Base-by-base conservation (phyloP, 345 rosid species). In the Boechera retrofracta region DNA sequence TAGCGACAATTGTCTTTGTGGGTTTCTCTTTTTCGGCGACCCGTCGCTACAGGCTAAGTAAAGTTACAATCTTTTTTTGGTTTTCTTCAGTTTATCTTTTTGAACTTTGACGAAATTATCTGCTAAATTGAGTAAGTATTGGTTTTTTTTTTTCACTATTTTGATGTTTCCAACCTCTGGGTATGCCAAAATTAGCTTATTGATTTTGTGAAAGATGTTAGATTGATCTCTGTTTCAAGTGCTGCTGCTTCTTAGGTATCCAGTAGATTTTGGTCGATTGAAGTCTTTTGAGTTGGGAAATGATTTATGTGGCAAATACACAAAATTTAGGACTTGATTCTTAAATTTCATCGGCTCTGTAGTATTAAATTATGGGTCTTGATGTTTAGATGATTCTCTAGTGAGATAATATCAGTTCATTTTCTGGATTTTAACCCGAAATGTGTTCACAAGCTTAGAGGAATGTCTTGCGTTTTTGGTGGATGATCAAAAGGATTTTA, bases 101-200 rank as follows among this genome's bases (percentile, higher is more conserved):
- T n/a, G 72, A 42, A 59, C 76, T 55, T 21, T 48, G 28, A 65
- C 51, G 55, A 60, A 52, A 36, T 67, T 41, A 32, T 38, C 61
- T 67, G 62, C 70, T 68, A n/a, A 58, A 63, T 48, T 63, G 59
- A 74, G 63, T 55, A 82, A 84, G 78, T 79, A 61, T 56, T 64
- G 70, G 33, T 16, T n/a, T 24, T 67, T 73, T 64, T 24, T 55
- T 64, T 24, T 55, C 36, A 58, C 42, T n/a, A 24, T 76, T 79
- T 45, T 33, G 15, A 74, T 56, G 72, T 47, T 49, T 49, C 31
- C 7, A 79, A 8, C 51, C 39, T 73, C 67, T 79, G 77, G 85
- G 73, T 73, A 10, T 61, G 58, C 32, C 60, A 48, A 67, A 41
- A 28, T 81, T 13, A 29, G 16, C 53, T 52, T 64, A 15, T 78